These are phyloP conservation scores for Musa itinerans DNA, from an alignment of 176 grass and related monocot genomes.

Conservation along the genomic window DNA sequence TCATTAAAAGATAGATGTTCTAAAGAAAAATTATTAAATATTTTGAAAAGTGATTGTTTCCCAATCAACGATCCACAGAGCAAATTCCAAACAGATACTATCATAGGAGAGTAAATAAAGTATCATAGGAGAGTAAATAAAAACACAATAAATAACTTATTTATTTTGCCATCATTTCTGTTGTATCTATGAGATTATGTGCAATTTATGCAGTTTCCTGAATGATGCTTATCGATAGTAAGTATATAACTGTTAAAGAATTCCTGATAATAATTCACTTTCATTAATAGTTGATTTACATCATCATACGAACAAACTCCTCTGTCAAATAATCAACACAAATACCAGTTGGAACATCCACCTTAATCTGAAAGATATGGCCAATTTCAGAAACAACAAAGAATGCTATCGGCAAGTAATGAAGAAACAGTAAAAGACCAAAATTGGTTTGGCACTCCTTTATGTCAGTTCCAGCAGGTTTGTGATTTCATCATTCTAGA, in stretches of 20 bases:
- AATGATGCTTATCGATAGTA: too few relatives aligned
- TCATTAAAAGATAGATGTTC: too few relatives aligned
- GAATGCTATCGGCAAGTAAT: too few relatives aligned
- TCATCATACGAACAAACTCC: conserved; percentile 55
- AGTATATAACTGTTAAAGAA: neutral
- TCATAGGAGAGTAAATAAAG: too few relatives aligned
- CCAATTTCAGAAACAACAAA: conserved; percentile 23
- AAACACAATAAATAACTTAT: too few relatives aligned
- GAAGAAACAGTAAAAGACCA: conserved; percentile 5
- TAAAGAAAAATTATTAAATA: too few relatives aligned
- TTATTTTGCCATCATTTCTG: neutral
- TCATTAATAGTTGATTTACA: conserved; percentile 72
- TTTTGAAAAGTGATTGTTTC: too few relatives aligned
- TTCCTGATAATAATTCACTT: conserved; percentile 29
- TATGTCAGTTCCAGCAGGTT: conserved; percentile 73
- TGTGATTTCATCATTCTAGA: conserved; percentile 98
- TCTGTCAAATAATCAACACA: conserved; percentile 94
- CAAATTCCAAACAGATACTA: too few relatives aligned
- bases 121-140: too few relatives aligned
- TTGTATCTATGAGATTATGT: neutral
- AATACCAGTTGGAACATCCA: conserved; percentile 81
- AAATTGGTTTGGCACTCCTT: conserved; percentile 45
- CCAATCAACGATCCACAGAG: too few relatives aligned
- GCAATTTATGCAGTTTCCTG: neutral
- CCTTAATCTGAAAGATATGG: conserved; percentile 63